Evolutionary conservation across 208 protist species (phyloP).

Genomic region (Leishmania turanica): DNA sequence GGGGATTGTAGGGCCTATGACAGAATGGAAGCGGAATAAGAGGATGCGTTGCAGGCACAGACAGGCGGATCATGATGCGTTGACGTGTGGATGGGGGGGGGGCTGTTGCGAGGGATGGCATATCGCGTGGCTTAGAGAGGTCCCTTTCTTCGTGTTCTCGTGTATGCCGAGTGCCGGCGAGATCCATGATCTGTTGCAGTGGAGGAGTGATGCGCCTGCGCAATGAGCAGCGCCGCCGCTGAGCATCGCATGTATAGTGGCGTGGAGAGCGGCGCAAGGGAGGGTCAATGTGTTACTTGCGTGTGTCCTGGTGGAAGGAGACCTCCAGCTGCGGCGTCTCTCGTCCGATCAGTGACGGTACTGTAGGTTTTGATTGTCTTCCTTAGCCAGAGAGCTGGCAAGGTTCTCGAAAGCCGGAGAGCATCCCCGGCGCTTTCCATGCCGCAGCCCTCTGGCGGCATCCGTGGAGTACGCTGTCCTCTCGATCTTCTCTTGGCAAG

Average conservation of each 20-base stretch:
- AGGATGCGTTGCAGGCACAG: no score
- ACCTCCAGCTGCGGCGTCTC: no score
- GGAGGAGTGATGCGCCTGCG: background rate
- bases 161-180: background rate
- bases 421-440: no score
- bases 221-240: background rate
- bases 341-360: background rate
- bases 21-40: no score
- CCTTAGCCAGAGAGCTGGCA: background rate
- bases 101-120: no score
- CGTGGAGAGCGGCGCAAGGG: background rate
- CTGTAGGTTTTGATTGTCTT: background rate
- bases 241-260: background rate
- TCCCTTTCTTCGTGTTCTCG: no score
- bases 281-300: background rate
- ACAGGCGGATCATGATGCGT: no score
- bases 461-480: background rate
- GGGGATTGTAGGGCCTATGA: no score
- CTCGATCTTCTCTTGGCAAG: background rate
- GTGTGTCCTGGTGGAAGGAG: no score
- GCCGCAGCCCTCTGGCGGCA: no score
- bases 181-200: slow-evolving; percentile 1
- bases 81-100: no score
- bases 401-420: background rate
- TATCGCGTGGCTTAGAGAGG: no score